Evolutionary conservation across 768 basidiomycete genomes (phyloP), one percentile per base, ranked within the genome.

Genomic region (Kockovaella imperatae): DNA sequence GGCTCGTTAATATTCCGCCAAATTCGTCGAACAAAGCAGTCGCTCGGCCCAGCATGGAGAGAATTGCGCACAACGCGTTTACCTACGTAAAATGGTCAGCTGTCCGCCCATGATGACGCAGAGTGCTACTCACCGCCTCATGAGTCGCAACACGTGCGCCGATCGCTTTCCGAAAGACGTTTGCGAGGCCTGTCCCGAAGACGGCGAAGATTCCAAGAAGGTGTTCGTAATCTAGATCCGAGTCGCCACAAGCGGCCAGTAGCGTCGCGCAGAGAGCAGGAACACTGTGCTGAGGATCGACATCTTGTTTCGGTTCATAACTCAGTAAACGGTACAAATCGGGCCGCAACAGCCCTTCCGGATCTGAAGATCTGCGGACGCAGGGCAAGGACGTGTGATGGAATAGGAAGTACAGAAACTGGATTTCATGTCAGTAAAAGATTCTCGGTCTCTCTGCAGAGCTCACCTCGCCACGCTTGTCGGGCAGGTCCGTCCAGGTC

Each of bases 401-500:
- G 42, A 62, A 52, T 5, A 66, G 43, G 34, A 62, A 60, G 40
- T 62, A 52, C n/a, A 62, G 30, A 3, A 66, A 45, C 64, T 66
- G 23, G n/a, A n/a, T n/a, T n/a, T n/a, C n/a, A n/a, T n/a, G n/a
- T n/a, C n/a, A n/a, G n/a, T n/a, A 2, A 15, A 13, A 11, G 17
- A 18, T 39, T 23, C 44, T 21, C 23, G 41, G 45, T 25, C 45
- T 24, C 13, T 23, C 15, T 32, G 20, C 35, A 8, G 10, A 28
- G 38, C 61, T 57, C 44, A 57, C 61, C 30, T 59, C 57, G 15
- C 55, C 50, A 41, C 44, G 36, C 14, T 32, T 24, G 21, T 53
- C 46, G 14, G 21, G 34, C 20, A 18, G 28, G 11, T 35, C 14
- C 31, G 34, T 34, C 5, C 21, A 15, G 5, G 26, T 5, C 20